Percentiles rank a stretch among this genome's conserved stretches.
Conservation (phyloP, 1,284 basidiomycete genomes). For the Ganoderma boninense region DNA sequence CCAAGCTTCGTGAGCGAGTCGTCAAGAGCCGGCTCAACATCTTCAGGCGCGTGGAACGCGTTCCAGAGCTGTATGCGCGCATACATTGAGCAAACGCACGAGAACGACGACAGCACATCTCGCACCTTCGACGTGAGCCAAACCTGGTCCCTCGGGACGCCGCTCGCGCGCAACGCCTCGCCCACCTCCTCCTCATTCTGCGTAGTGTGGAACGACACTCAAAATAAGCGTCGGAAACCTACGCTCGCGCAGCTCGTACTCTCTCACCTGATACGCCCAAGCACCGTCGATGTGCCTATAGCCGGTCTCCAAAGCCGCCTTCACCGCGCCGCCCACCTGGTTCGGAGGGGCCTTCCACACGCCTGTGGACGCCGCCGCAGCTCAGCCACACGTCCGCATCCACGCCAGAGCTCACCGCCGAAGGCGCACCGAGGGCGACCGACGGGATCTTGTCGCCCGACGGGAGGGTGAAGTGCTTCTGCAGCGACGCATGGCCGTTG, state of each 20-base stretch:
- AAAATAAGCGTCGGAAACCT: neutral
- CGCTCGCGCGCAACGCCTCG: slow-evolving; percentile 50
- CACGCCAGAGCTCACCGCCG: neutral
- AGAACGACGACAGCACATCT: neutral
- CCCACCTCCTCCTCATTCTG: slow-evolving; percentile 65
- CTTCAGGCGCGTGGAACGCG: slow-evolving; percentile 68
- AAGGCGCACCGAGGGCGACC: slow-evolving; percentile 63
- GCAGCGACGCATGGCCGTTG: slow-evolving; percentile 46
- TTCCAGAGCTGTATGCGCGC: slow-evolving; percentile 65
- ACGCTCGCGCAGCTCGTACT: slow-evolving; percentile 14
- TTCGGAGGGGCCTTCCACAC: slow-evolving; percentile 66
- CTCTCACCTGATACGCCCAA: slow-evolving; percentile 69
- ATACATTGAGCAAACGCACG: neutral
- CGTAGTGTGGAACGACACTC: neutral
- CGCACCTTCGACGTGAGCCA: slow-evolving; percentile 60
- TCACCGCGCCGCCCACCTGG: slow-evolving; percentile 68
- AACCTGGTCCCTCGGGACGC: slow-evolving; percentile 50
- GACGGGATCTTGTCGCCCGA: slow-evolving; percentile 70
- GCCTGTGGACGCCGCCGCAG: slow-evolving; percentile 44
- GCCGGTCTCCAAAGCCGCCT: slow-evolving; percentile 64
- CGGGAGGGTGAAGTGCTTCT: slow-evolving; percentile 60
- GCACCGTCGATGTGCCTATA: slow-evolving; percentile 85
- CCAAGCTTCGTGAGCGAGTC: slow-evolving; percentile 73
- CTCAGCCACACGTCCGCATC: slow-evolving; percentile 15
- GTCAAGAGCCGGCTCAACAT: slow-evolving; percentile 74